These are phyloP conservation scores for Dovyalis caffra DNA, from an alignment of 345 rosid genomes.

Conservation along the genomic window DNA sequence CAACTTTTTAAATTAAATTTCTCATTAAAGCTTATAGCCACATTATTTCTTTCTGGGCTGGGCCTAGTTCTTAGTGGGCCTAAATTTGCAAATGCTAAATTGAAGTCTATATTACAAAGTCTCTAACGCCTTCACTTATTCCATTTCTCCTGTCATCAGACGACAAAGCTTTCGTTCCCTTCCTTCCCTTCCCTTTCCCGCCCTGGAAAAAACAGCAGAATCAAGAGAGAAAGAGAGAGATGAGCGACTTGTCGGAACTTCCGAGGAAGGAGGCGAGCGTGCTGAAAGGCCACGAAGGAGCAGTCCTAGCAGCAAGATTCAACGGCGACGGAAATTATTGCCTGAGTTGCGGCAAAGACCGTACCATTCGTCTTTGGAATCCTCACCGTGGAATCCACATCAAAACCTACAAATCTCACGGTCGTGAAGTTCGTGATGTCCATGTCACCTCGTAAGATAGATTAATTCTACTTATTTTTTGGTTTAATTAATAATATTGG, in stretches of 20 bases:
- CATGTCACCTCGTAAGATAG: conserved; percentile 72
- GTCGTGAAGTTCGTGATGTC: conserved; percentile 96
- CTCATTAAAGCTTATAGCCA: no score
- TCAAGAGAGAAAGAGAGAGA: conserved; percentile 1
- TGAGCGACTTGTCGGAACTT: conserved; percentile 9
- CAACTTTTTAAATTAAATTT: no score
- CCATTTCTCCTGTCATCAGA: not conserved
- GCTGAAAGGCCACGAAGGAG: conserved; percentile 22
- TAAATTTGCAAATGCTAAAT: not conserved
- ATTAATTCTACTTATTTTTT: not conserved
- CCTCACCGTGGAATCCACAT: conserved; percentile 95
- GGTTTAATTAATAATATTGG: not conserved
- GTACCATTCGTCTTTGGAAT: conserved; percentile 97
- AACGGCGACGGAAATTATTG: conserved; percentile 91
- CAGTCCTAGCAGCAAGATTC: conserved; percentile 47
- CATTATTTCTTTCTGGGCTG: no score
- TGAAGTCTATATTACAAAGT: not conserved
- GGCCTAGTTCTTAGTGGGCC: not conserved
- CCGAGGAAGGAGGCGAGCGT: conserved; percentile 9
- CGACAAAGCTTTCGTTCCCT: not conserved
- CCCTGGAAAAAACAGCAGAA: not conserved
- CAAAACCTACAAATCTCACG: conserved; percentile 95
- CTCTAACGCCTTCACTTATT: no score
- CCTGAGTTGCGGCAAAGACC: conserved; percentile 91
- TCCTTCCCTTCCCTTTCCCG: not conserved